Percentiles rank a stretch among this genome's conserved stretches.
phyloP scores from a whole-genome alignment of 352 stramenopile genomes.

The Saprolegnia diclina region DNA sequence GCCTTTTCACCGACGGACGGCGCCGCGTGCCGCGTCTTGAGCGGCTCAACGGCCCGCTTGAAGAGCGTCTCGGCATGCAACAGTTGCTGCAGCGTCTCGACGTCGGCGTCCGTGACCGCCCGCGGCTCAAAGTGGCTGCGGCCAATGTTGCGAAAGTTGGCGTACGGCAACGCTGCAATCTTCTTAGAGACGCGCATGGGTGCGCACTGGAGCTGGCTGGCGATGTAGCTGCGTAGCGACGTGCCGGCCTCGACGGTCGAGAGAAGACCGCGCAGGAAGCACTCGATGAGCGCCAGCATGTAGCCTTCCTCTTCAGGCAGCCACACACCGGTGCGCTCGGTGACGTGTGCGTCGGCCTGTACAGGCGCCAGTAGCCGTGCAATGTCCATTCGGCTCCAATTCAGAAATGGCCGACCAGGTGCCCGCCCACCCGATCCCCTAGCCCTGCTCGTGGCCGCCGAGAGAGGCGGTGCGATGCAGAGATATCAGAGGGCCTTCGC shows the following conservation, averaged over 20 bases:
- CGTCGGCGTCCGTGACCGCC: not conserved
- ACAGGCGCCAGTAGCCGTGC: not conserved
- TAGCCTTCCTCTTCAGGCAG: constrained; percentile 64
- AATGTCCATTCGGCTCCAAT: not conserved
- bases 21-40: no score
- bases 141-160: not conserved
- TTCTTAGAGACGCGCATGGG: constrained; percentile 81
- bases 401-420: not conserved
- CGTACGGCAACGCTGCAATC: constrained; percentile 30
- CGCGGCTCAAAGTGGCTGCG: not conserved
- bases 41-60: not conserved
- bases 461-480: no score
- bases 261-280: constrained; percentile 57
- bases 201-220: constrained; percentile 62
- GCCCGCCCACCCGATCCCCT: not conserved
- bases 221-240: constrained; percentile 60
- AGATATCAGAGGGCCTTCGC: no score
- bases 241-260: constrained; percentile 65
- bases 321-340: constrained; percentile 40
- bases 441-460: not conserved
- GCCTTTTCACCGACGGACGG: no score
- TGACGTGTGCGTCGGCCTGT: not conserved
- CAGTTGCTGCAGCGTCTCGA: not conserved
- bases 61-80: not conserved
- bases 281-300: constrained; percentile 53